phyloP scores from a whole-genome alignment of 305 asterid species.

The Salvia sclarea region DNA sequence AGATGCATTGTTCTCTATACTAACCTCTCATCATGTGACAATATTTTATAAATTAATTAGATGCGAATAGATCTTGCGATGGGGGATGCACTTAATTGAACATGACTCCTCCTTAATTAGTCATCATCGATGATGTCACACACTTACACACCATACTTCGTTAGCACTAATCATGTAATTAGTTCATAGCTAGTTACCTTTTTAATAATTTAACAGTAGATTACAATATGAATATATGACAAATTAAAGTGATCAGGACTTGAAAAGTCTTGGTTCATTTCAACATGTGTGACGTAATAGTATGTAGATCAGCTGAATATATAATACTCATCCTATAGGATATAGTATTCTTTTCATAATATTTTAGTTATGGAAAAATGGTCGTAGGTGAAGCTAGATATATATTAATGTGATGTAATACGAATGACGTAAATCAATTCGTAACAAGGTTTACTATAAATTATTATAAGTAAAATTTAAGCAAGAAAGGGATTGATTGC shows the following conservation, averaged over 20 bases:
- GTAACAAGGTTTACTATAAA: background rate
- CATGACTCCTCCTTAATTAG: background rate
- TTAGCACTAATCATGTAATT: constrained; percentile 6
- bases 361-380: background rate
- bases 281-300: constrained; percentile 28
- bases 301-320: background rate
- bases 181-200: background rate
- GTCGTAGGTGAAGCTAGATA: too few species aligned
- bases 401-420: background rate
- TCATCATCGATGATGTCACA: background rate
- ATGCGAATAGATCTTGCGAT: too few species aligned
- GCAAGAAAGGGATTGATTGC: background rate
- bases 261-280: constrained; percentile 25
- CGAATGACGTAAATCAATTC: constrained; percentile 9
- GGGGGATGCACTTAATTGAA: background rate
- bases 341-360: background rate
- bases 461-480: too few species aligned
- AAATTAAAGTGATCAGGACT: constrained; percentile 1
- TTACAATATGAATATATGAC: background rate
- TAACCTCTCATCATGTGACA: too few species aligned
- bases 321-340: background rate
- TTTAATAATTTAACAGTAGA: background rate
- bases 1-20: too few species aligned
- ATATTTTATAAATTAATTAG: too few species aligned
- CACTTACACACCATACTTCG: background rate